Base-by-base conservation (phyloP, 2,329 filamentous ascomycete genomes). In the Alternaria dauci region DNA sequence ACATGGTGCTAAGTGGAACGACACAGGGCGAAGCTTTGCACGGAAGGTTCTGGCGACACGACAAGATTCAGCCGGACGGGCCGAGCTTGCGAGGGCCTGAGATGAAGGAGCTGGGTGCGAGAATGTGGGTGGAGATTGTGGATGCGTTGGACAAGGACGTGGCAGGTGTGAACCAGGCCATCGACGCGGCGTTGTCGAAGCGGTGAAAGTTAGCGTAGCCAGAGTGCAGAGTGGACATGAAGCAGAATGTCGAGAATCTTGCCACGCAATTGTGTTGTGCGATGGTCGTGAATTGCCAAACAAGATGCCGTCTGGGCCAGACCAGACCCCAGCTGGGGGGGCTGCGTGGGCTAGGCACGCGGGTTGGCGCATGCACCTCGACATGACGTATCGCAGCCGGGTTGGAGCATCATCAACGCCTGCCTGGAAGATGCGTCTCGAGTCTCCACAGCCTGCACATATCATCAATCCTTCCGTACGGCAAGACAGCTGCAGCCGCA, bases 11-110 rank as follows among this genome's bases (percentile, higher is more conserved):
- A 26, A 78, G 76, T 42, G 77, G 71, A 7, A 74, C 75, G 1
- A 70, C 65, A 2, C 69, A 76, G 43, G 77, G 77, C 7, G 74
- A 78, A 58, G 65, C 60, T 23, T 63, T 69, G 1, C 76, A 79
- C 52, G 76, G 74, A 7, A 66, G 72, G 11, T 79, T 79, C 47
- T 80, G 76, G 75, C 68, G 76, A 52, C 63, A 73, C 38, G 76
- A 79, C 50, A 57, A 64, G 48, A 65, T 79, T 7, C 67, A 73
- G 57, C 73, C 76, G 11, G 50, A 72, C n/a, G 61, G 71, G 18
- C 66, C 68, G 18, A 70, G 69, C 58, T 43, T 80, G 34, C 58
- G 66, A 12, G 77, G 76, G 6, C 60, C 70, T 32, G 70, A 72
- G 48, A 78, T 77, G 57, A 72, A 74, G 58, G 67, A 70, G 41